Percentiles rank a stretch among this genome's conserved stretches.
These are phyloP conservation scores for Neopestalotiopsis rosae DNA, from an alignment of 2,329 filamentous ascomycete genomes.

Conservation along the genomic window DNA sequence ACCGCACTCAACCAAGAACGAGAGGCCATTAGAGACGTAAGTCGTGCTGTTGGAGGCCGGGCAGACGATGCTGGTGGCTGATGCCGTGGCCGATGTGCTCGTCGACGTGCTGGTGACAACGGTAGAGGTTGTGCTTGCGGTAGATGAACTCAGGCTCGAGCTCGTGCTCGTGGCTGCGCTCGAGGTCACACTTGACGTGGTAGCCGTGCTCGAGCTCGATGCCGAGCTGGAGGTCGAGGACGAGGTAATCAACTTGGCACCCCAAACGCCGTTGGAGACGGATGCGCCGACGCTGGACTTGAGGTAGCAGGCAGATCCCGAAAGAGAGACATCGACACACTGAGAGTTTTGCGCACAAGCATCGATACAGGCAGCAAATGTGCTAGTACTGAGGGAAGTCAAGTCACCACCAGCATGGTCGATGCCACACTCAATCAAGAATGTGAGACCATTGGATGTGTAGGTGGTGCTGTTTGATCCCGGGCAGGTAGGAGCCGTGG, in stretches of 20 bases:
- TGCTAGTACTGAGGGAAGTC: background rate
- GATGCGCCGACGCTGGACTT: background rate
- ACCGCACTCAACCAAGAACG: conserved; percentile 13
- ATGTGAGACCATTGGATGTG: background rate
- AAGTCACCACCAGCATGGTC: background rate
- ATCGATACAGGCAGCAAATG: conserved; percentile 1
- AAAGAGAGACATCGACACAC: background rate
- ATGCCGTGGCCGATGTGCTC: conserved; percentile 20
- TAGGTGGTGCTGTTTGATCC: background rate
- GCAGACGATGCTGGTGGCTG: conserved; percentile 30
- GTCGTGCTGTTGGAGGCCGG: conserved; percentile 22
- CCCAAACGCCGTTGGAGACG: background rate
- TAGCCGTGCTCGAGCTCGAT: background rate
- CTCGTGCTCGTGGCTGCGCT: background rate
- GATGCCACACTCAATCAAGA: background rate
- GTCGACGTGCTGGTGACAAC: conserved; percentile 15
- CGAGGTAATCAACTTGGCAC: background rate
- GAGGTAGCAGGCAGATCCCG: conserved; percentile 5
- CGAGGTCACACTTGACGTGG: background rate
- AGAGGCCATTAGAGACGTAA: background rate
- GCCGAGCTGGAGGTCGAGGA: background rate
- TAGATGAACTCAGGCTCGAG: background rate
- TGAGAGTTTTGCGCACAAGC: background rate
- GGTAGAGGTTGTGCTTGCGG: background rate
- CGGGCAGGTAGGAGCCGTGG: background rate